phyloP scores from a whole-genome alignment of 768 basidiomycete species.

The Paxillus ammoniavirescens region DNA sequence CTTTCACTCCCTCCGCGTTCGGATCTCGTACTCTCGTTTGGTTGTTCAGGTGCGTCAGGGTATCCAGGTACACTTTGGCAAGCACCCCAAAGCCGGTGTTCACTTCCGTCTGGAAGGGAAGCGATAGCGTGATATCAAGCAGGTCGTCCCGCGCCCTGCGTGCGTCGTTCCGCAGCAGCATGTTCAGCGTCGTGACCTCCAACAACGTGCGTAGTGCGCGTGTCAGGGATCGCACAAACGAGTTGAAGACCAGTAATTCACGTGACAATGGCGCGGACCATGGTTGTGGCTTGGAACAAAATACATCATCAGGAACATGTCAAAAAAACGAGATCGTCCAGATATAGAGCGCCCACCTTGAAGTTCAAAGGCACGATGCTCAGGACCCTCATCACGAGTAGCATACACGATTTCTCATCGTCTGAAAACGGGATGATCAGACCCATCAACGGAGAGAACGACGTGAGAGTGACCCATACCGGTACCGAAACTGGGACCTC shows the following conservation, averaged over 20 bases:
- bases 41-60: constrained; percentile 84
- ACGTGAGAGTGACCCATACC: constrained; percentile 52
- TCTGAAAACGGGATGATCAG: constrained; percentile 45
- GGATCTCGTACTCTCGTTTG: constrained; percentile 74
- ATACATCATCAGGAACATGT: constrained; percentile 12
- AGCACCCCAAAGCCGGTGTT: constrained; percentile 98
- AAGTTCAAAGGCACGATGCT: constrained; percentile 95
- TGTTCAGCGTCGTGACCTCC: constrained; percentile 89
- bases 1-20: constrained; percentile 73
- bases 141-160: constrained; percentile 85
- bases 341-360: constrained; percentile 56
- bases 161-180: constrained; percentile 88
- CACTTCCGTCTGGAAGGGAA: constrained; percentile 94
- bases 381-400: constrained; percentile 94
- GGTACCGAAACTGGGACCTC: constrained; percentile 92
- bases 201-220: constrained; percentile 87
- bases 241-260: constrained; percentile 97
- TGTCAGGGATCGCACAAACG: constrained; percentile 89
- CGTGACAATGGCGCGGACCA: constrained; percentile 98
- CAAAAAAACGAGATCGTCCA: background rate
- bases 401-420: constrained; percentile 91
- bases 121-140: constrained; percentile 85
- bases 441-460: constrained; percentile 22
- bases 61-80: constrained; percentile 94
- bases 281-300: constrained; percentile 61